Percentiles rank a stretch among this genome's conserved stretches.
phyloP scores from a whole-genome alignment of 208 protist genomes.

The Hexamita inflata region DNA sequence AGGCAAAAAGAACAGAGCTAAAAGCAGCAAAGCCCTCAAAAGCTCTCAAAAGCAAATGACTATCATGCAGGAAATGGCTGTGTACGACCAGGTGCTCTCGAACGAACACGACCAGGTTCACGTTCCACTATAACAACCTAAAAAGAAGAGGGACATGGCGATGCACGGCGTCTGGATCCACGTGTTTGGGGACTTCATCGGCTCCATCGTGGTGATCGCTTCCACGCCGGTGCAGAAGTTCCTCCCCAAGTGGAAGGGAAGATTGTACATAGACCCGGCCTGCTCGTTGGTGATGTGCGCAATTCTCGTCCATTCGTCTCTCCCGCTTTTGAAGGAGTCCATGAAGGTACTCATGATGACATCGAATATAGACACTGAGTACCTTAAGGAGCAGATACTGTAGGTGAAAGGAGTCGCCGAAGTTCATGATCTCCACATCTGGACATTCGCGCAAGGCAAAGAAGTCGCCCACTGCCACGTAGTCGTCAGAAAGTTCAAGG shows the following conservation, averaged over 20 bases:
- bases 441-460: slow-evolving; percentile 2
- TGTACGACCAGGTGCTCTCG: too few relatives aligned
- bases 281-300: neutral
- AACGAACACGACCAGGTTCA: too few relatives aligned
- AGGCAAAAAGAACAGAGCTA: too few relatives aligned
- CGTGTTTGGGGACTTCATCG: slow-evolving; percentile 16
- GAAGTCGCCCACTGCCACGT: slow-evolving; percentile 9
- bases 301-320: neutral
- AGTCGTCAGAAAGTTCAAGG: neutral
- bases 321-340: neutral
- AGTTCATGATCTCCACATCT: slow-evolving; percentile 18
- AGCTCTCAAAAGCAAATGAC: too few relatives aligned
- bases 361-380: neutral
- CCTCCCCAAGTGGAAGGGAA: neutral
- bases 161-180: slow-evolving; percentile 20
- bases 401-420: neutral
- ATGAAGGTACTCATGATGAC: neutral
- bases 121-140: neutral
- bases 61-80: too few relatives aligned
- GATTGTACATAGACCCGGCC: neutral
- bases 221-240: slow-evolving; percentile 11
- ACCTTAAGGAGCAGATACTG: neutral
- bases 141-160: neutral
- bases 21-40: too few relatives aligned
- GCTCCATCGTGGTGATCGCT: slow-evolving; percentile 1